phyloP scores from a whole-genome alignment of 176 grass and related monocot genomes.

The Poa pratensis region DNA sequence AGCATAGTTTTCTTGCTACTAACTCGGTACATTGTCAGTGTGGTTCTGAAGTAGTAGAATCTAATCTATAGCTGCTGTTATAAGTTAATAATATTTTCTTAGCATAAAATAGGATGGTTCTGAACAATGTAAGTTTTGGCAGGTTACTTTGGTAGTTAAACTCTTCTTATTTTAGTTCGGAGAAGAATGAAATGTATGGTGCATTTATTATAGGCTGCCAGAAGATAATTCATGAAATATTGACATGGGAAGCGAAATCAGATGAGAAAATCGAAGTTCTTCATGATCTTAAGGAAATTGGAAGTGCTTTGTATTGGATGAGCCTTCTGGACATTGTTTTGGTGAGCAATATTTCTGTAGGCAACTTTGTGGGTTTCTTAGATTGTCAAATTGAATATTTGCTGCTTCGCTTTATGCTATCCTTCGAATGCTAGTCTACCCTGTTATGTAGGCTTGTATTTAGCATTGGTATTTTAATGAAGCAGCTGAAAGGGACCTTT shows the following conservation, averaged over 20 bases:
- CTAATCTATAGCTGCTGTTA: slow-evolving; percentile 18
- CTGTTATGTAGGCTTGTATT: background rate
- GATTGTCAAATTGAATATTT: slow-evolving; percentile 12
- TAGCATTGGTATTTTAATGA: background rate
- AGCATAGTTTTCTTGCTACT: background rate
- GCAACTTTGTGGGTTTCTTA: slow-evolving; percentile 10
- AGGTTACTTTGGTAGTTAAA: slow-evolving; percentile 3
- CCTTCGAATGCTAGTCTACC: background rate
- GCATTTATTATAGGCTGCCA: slow-evolving; percentile 72
- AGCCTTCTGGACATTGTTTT: slow-evolving; percentile 96
- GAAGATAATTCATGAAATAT: slow-evolving; percentile 96
- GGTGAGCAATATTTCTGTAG: slow-evolving; percentile 52
- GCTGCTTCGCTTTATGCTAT: slow-evolving; percentile 11
- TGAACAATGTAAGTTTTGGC: background rate
- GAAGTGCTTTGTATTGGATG: slow-evolving; percentile 97
- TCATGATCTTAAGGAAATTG: slow-evolving; percentile 92
- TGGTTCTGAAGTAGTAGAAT: background rate
- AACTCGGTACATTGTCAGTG: slow-evolving; percentile 16
- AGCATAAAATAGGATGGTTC: slow-evolving; percentile 6
- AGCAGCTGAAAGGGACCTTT: background rate
- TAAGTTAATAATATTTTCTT: slow-evolving; percentile 12
- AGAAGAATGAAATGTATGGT: slow-evolving; percentile 22
- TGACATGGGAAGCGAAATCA: slow-evolving; percentile 89
- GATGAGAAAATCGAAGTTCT: slow-evolving; percentile 89
- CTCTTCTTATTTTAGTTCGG: slow-evolving; percentile 22